Conservation (phyloP, 495 filamentous ascomycete genomes). For the Xylaria nigripes region DNA sequence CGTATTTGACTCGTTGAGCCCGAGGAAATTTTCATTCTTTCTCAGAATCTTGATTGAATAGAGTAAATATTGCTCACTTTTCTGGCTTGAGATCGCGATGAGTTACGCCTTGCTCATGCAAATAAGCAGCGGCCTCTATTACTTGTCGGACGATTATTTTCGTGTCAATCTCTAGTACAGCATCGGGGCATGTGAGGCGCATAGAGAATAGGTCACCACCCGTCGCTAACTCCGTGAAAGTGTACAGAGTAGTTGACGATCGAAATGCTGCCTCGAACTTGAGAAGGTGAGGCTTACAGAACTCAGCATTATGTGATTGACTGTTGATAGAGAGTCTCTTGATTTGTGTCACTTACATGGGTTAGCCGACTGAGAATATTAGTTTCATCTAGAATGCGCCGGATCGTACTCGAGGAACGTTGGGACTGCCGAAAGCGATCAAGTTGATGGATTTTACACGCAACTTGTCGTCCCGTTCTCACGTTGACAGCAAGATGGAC, state of each 20-base stretch:
- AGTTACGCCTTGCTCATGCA: slow-evolving; percentile 72
- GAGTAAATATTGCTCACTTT: slow-evolving; percentile 37
- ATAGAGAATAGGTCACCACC: slow-evolving; percentile 54
- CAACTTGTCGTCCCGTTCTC: slow-evolving; percentile 59
- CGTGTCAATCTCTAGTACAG: slow-evolving; percentile 52
- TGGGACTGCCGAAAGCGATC: slow-evolving; percentile 6
- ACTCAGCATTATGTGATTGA: neutral
- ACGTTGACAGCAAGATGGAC: slow-evolving; percentile 72
- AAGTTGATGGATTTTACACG: slow-evolving; percentile 59
- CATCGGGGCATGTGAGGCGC: slow-evolving; percentile 34
- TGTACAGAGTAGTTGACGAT: slow-evolving; percentile 33
- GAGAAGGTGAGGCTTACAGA: slow-evolving; percentile 11
- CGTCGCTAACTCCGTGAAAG: slow-evolving; percentile 59
- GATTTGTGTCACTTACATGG: slow-evolving; percentile 43
- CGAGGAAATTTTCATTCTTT: neutral
- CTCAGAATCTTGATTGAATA: neutral
- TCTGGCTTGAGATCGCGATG: slow-evolving; percentile 95
- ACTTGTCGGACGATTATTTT: slow-evolving; percentile 79
- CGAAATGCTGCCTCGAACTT: slow-evolving; percentile 11
- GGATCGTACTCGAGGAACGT: slow-evolving; percentile 4
- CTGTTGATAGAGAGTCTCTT: neutral
- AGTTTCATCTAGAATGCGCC: slow-evolving; percentile 41
- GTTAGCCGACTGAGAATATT: slow-evolving; percentile 47
- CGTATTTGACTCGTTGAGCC: neutral
- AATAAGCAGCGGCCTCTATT: slow-evolving; percentile 65